Conservation (phyloP, 202 grass and related monocot species). For the Eragrostis tef region DNA sequence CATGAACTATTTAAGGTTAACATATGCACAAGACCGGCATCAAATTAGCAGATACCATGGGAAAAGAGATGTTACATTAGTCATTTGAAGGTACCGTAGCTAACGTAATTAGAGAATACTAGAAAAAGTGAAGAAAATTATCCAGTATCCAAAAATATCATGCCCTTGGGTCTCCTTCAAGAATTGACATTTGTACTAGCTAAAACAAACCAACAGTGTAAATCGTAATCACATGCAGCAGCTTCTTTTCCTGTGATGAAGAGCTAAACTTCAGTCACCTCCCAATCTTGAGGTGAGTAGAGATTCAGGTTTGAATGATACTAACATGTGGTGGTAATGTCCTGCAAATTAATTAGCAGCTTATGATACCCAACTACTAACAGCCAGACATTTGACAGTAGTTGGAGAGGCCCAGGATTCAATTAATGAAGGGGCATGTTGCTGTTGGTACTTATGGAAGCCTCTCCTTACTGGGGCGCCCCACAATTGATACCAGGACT, state of each 20-base stretch:
- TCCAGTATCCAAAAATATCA: neutral
- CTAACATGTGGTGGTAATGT: neutral
- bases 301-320: neutral
- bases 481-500: neutral
- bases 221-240: neutral
- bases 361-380: neutral
- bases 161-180: neutral
- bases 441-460: too few species aligned
- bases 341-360: neutral
- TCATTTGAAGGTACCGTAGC: neutral
- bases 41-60: neutral
- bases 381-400: neutral
- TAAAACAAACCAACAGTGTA: neutral
- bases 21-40: neutral
- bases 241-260: neutral
- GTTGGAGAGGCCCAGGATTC: neutral
- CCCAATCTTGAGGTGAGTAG: neutral
- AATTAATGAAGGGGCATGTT: too few species aligned
- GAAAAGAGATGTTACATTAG: neutral
- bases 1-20: constrained; percentile 25
- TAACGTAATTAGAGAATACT: neutral
- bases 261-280: neutral
- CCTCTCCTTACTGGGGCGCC: neutral
- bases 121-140: neutral
- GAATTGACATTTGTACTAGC: neutral